Base-by-base conservation (phyloP, 2,329 filamentous ascomycete species). In the Truncatella angustata region DNA sequence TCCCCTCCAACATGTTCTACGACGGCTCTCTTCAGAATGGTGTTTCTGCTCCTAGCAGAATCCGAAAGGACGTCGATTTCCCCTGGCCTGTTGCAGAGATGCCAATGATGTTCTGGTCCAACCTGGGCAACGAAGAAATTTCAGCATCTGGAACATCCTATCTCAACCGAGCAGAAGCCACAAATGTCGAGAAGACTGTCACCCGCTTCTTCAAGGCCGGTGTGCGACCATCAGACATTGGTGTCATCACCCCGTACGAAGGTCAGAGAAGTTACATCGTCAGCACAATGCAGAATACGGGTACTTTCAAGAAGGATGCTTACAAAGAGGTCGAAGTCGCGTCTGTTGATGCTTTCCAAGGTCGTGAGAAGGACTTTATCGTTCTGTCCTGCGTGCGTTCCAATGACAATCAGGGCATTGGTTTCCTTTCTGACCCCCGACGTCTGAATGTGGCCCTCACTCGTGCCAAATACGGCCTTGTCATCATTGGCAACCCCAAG, bases 31-130 rank as follows among this genome's bases (percentile, higher is more conserved):
- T 99, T 51, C 94, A 99, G 71, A 99, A 99, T 62, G 94, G 94
- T 66, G 90, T 99, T 43, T 96, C 92, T 1, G 89, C 89, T 67
- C 86, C 90, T 60, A 88, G 96, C 65, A 87, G 94, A 55, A 80
- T 97, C 57, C 87, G 93, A 56, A 88, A 88, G 59, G 93, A 99
- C 63, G 91, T 99, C 24, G 94, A 99, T 70, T 99, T 99, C 69
- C 94, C 94, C 11, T 99, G 94, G 94, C 94, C 94, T 3, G 90
- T 96, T 26, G 84, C 79, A 18, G 93, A 97, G 67, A 91, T 86
- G 61, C 94, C 94, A 3, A 99, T 99, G 94, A 97, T 97, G 94
- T 99, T 99, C 75, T 99, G 94, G 94, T 96, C 91, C 23, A 99
- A 99, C 68, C 77, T 97, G 51, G 94, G 94, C 54, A 96, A 95